Percentiles rank a stretch among this genome's conserved stretches.
phyloP scores from a whole-genome alignment of 495 filamentous ascomycete species.

The Letharia lupina region DNA sequence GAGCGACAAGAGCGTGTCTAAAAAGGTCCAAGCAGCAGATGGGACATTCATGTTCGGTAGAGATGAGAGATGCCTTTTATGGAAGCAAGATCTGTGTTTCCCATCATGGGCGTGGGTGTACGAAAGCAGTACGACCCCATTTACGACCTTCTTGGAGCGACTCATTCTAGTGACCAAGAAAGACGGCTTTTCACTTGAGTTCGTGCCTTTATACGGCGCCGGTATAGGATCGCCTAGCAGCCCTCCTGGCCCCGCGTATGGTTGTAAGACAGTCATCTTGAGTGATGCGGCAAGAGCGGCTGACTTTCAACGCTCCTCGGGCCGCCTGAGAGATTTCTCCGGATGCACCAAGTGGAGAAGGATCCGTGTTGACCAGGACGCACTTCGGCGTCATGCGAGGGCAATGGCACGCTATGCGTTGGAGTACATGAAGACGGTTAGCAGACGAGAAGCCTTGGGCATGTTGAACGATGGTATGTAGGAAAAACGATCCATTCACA shows the following conservation, averaged over 20 bases:
- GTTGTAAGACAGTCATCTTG: background rate
- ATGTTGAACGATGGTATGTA: background rate
- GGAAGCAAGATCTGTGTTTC: conserved; percentile 4
- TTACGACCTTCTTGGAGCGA: background rate
- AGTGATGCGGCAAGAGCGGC: conserved; percentile 9
- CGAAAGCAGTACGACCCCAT: background rate
- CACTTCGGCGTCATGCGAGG: background rate
- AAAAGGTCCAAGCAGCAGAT: background rate
- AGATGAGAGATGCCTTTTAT: background rate
- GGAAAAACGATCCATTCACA: too few species aligned
- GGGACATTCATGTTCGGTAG: background rate
- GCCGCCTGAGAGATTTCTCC: background rate
- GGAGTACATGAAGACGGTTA: background rate
- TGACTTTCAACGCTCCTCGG: background rate
- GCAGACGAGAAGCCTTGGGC: background rate
- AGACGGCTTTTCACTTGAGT: background rate
- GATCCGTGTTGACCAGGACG: background rate
- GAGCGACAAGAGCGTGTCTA: background rate
- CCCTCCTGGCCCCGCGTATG: background rate
- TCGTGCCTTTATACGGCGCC: background rate
- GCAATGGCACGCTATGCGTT: background rate
- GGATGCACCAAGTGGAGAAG: conserved; percentile 4
- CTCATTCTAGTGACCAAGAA: background rate
- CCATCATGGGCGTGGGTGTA: conserved; percentile 13
- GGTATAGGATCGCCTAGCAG: background rate